Conservation (phyloP, 164 flowering plant species). For the Chloranthus sessilifolius region DNA sequence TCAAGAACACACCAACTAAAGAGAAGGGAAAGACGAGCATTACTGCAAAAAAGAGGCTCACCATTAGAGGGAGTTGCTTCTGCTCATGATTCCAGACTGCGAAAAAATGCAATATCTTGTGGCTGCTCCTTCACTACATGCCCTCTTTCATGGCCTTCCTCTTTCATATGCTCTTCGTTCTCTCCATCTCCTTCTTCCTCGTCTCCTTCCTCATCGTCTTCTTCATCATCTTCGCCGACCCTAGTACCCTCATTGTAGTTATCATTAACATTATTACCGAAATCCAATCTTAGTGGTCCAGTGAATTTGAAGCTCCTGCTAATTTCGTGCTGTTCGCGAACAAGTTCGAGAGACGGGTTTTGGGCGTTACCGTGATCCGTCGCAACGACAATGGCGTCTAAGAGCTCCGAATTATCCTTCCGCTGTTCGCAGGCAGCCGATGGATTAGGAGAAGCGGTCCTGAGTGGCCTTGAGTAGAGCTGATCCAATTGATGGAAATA, state of each 20-base stretch:
- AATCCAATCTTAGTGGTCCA: neutral
- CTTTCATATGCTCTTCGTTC: neutral
- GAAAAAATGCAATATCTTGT: neutral
- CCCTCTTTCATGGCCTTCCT: neutral
- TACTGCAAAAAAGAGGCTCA: neutral
- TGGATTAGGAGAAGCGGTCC: neutral
- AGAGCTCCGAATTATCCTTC: constrained; percentile 11
- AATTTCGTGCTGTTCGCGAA: neutral
- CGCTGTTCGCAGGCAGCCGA: neutral
- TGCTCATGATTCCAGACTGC: constrained; percentile 2
- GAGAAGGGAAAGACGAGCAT: too few species aligned
- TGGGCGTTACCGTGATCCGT: neutral
- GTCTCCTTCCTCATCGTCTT: neutral
- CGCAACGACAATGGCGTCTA: constrained; percentile 13
- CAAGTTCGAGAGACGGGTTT: constrained; percentile 1
- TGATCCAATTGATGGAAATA: constrained; percentile 18
- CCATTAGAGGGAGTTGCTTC: neutral
- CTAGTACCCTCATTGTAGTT: neutral
- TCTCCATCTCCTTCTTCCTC: neutral
- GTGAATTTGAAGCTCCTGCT: neutral
- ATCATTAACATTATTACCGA: neutral
- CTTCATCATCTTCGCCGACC: neutral
- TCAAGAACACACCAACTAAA: neutral
- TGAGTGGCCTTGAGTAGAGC: constrained; percentile 7
- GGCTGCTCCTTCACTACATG: neutral